These are phyloP conservation scores for Tylopilus sp. DNA, from an alignment of 768 basidiomycete species.

Conservation along the genomic window DNA sequence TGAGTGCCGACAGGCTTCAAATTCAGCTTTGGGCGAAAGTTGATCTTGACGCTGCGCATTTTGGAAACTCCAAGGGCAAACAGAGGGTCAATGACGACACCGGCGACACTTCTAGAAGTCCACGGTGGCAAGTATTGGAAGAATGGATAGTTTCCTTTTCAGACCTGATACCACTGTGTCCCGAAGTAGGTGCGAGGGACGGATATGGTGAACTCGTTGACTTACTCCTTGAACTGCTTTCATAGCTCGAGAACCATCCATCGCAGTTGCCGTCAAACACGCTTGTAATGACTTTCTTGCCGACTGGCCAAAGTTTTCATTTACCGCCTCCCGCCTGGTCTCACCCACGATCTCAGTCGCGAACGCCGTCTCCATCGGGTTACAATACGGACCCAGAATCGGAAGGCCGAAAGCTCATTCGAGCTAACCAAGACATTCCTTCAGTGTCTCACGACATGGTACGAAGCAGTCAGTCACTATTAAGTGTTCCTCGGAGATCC, in stretches of 20 bases:
- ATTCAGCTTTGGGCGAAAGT: conserved; percentile 60
- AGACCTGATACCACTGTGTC: conserved; percentile 54
- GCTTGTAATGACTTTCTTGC: conserved; percentile 61
- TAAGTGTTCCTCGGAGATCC: conserved; percentile 17
- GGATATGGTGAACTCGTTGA: conserved; percentile 3
- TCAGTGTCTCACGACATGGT: conserved; percentile 19
- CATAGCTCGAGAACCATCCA: conserved; percentile 35
- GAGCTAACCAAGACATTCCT: conserved; percentile 19
- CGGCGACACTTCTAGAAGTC: conserved; percentile 17
- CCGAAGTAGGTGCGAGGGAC: conserved; percentile 48
- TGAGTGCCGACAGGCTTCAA: conserved; percentile 48
- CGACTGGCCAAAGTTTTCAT: conserved; percentile 59
- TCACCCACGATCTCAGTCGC: conserved; percentile 26
- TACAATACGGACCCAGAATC: conserved; percentile 75
- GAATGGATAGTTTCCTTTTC: conserved; percentile 63
- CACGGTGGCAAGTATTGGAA: conserved; percentile 62
- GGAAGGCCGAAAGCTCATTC: conserved; percentile 42
- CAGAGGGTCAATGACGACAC: conserved; percentile 35
- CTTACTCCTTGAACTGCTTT: conserved; percentile 8
- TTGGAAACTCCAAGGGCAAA: conserved; percentile 41
- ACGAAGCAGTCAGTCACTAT: conserved; percentile 10
- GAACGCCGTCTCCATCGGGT: conserved; percentile 59
- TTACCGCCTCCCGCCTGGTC: conserved; percentile 39
- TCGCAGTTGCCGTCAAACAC: conserved; percentile 69
- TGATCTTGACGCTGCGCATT: conserved; percentile 11